Conservation (phyloP, 495 filamentous ascomycete species). For the Durotheca rogersii region DNA sequence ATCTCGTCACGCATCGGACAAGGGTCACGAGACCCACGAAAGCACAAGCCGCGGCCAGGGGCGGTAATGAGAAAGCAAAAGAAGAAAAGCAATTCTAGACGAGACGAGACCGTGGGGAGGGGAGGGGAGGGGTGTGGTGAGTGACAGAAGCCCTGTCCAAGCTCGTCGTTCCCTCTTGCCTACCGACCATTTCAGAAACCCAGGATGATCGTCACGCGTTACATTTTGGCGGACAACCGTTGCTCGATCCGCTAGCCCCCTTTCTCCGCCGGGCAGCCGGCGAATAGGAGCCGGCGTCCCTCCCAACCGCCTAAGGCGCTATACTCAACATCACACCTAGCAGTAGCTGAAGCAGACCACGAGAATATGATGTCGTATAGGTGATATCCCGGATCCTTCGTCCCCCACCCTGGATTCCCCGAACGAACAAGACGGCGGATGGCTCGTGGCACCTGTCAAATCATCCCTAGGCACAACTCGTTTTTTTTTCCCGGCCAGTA, state of each 20-base stretch:
- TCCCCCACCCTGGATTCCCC: conserved; percentile 1
- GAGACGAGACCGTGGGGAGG: not conserved
- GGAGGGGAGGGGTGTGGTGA: not conserved
- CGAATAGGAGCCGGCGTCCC: conserved; percentile 4
- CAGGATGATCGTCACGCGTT: conserved; percentile 4
- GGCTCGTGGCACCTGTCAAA: conserved; percentile 2
- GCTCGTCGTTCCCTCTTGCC: conserved; percentile 6
- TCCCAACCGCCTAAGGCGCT: not conserved
- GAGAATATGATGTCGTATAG: not conserved
- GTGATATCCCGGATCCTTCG: conserved; percentile 4
- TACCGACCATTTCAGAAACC: not conserved
- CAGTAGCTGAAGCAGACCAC: not conserved
- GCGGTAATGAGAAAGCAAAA: not conserved
- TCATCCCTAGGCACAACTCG: conserved; percentile 4
- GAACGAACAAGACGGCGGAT: not conserved
- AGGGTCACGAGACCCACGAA: not conserved
- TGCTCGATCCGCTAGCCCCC: conserved; percentile 11
- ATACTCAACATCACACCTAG: not conserved
- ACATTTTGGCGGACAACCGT: conserved; percentile 5
- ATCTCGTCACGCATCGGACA: not conserved
- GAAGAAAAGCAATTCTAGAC: not conserved
- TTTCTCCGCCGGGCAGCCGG: not conserved
- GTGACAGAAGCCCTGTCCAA: not conserved
- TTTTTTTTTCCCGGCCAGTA: not conserved
- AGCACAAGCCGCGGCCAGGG: not conserved